phyloP scores from a whole-genome alignment of 2,329 filamentous ascomycete genomes.

The Aspergillus latus region DNA sequence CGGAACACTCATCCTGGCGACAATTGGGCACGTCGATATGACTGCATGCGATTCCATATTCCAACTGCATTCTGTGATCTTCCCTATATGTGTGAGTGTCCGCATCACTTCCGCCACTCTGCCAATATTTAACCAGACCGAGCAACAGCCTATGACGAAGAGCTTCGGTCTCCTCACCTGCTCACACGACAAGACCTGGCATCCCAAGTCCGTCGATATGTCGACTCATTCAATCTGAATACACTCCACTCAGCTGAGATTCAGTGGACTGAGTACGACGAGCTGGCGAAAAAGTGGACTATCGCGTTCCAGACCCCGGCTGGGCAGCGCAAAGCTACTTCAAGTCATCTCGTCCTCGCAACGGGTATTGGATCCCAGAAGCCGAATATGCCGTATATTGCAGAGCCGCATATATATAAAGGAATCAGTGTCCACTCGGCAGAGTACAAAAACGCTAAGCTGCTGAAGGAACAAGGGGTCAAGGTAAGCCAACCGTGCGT shows the following conservation, averaged over 20 bases:
- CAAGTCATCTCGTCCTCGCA: constrained; percentile 23
- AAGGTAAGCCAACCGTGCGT: neutral
- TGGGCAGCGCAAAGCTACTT: constrained; percentile 9
- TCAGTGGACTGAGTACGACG: constrained; percentile 19
- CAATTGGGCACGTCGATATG: constrained; percentile 49
- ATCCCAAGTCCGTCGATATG: constrained; percentile 24
- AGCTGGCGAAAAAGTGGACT: constrained; percentile 23
- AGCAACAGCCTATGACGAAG: constrained; percentile 18
- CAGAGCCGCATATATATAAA: constrained; percentile 13
- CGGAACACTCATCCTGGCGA: constrained; percentile 44
- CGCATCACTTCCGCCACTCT: too few relatives aligned
- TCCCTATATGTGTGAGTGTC: constrained; percentile 35
- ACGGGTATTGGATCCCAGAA: constrained; percentile 22
- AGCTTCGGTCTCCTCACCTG: constrained; percentile 18
- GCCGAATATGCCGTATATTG: constrained; percentile 17
- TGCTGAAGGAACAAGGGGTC: neutral
- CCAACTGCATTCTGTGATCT: constrained; percentile 38
- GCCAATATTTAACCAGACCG: neutral
- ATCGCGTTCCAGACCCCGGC: constrained; percentile 22
- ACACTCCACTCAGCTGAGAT: constrained; percentile 31
- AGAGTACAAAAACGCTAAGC: neutral
- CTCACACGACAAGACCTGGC: constrained; percentile 19
- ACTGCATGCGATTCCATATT: constrained; percentile 46
- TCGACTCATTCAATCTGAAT: constrained; percentile 34
- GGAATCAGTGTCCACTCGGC: constrained; percentile 12